A percentile compares a stretch with the other conserved stretches of the same genome.
These are phyloP conservation scores for Jimgerdemannia lactiflua DNA, from an alignment of 192 early-diverging fungal species.

Conservation along the genomic window DNA sequence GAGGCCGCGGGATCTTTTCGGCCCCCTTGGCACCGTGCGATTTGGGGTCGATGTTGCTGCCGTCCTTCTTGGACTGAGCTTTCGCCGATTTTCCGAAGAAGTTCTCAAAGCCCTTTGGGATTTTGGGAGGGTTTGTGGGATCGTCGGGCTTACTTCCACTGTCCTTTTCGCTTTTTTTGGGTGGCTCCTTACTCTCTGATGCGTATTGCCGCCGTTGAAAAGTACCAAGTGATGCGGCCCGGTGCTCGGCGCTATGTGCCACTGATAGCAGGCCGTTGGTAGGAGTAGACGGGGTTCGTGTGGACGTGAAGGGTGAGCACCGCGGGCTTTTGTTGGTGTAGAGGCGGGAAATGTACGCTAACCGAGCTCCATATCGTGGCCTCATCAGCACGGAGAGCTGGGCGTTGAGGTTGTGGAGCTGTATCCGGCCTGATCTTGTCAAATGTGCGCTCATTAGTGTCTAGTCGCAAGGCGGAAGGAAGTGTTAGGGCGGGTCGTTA, in stretches of 20 bases:
- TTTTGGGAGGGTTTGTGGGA: slow-evolving; percentile 19
- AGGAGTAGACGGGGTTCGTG: background rate
- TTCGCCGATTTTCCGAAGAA: slow-evolving; percentile 57
- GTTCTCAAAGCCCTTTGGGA: slow-evolving; percentile 71
- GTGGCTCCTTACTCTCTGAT: background rate
- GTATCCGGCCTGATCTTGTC: background rate
- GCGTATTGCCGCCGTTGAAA: background rate
- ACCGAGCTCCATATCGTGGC: background rate
- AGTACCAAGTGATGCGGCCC: background rate
- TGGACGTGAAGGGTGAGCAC: background rate
- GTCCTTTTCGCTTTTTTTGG: background rate
- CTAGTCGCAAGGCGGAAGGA: background rate
- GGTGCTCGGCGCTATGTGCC: background rate
- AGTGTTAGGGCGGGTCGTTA: background rate
- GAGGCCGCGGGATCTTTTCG: slow-evolving; percentile 15
- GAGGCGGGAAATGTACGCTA: background rate
- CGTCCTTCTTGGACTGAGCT: slow-evolving; percentile 16
- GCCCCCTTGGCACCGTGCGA: slow-evolving; percentile 18
- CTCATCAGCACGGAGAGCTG: background rate
- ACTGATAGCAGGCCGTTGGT: background rate
- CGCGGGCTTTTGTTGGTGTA: background rate
- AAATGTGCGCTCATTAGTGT: background rate
- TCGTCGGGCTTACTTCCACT: background rate
- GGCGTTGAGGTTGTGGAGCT: background rate
- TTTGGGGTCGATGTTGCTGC: slow-evolving; percentile 30